Conservation (phyloP, 2,329 filamentous ascomycete species). For the Knufia petricola region DNA sequence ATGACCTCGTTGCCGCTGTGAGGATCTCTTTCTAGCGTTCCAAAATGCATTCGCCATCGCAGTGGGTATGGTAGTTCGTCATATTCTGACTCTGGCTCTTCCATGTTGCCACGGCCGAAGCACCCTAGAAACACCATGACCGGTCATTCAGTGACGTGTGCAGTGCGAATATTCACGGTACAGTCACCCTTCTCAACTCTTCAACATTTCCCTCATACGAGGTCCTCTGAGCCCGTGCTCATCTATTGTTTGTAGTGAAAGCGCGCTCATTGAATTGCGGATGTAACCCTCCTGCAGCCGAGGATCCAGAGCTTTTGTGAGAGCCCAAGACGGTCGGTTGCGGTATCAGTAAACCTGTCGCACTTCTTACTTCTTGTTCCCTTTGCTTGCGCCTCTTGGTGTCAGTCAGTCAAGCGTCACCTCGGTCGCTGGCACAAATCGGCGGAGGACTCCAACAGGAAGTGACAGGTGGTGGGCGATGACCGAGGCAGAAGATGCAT, state of each 20-base stretch:
- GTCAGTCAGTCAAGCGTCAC: not conserved
- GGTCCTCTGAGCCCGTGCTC: not conserved
- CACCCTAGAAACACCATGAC: conserved; percentile 11
- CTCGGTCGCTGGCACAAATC: conserved; percentile 8
- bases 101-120: conserved; percentile 14
- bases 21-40: conserved; percentile 19
- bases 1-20: conserved; percentile 17
- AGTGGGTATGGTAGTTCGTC: conserved; percentile 19
- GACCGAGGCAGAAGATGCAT: conserved; percentile 9
- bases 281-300: conserved; percentile 2
- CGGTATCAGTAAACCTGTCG: conserved; percentile 3
- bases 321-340: conserved; percentile 2
- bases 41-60: conserved; percentile 20
- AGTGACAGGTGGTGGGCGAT: conserved; percentile 3
- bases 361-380: not conserved
- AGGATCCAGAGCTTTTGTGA: not conserved
- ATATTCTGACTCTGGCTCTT: conserved; percentile 21
- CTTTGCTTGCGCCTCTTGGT: not conserved
- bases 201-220: not conserved
- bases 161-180: not conserved
- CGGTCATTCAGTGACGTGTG: not conserved
- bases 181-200: not conserved
- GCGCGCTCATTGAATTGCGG: not conserved
- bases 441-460: conserved; percentile 1
- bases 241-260: not conserved